Evolutionary conservation across 768 basidiomycete species (phyloP), one percentile per base, ranked within the genome.

Genomic region (Suillus americanus): DNA sequence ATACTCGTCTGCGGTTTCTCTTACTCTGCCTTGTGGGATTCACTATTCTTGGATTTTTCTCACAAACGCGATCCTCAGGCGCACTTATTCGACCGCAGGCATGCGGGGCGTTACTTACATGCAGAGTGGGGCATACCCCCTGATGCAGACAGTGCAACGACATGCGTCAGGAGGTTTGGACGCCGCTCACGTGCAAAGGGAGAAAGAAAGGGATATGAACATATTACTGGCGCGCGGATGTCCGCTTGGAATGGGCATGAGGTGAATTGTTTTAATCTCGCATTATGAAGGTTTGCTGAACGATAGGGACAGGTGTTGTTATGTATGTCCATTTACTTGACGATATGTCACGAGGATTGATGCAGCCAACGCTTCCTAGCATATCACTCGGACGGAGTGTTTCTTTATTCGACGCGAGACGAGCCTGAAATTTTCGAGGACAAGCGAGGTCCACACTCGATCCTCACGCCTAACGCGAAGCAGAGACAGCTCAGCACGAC

Each of bases 141-240:
- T 7, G 72, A 68, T 41, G 67, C 78, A 3, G 79, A 80, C 28
- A 84, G 83, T 53, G 71, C 88, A 55, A 91, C 91, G 2, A 89
- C 89, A 13, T 95, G 94, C 72, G 91, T 95, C 23, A 84, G 94
- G 62, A 85, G 88, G 37, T 92, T 95, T 73, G 93, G 91, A 13
- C 79, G 89, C 62, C 69, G 73, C 66, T 67, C 73, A 9, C 71
- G 79, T 4, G 76, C 74, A 3, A 69, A 67, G 41, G 76, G 75
- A 48, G 79, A 82, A 62, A 71, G 65, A 12, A 75, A 66, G 63
- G 78, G 79, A 48, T 69, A 72, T 23, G 86, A 87, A n/a, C 89
- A 92, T 71, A 85, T 93, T 55, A 92, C 90, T 38, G 91, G 91
- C 23, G 84, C 85, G n/a, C 81, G 87, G 48, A 89, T 93, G 82